Evolutionary conservation across 805 yeast species (phyloP).

Genomic region (Yarrowia porcina): DNA sequence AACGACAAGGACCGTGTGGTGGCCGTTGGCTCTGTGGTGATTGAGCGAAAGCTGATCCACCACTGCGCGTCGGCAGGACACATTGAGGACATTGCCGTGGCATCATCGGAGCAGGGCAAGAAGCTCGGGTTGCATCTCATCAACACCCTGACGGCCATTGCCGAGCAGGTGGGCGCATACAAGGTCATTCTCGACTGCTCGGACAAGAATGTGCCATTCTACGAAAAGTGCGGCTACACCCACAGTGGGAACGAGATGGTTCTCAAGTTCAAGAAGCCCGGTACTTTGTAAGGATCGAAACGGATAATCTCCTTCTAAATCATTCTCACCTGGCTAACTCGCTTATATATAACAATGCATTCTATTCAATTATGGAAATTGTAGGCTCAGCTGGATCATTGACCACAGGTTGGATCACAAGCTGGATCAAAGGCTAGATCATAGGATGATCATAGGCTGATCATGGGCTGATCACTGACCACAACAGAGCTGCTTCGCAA

Average conservation of each 20-base stretch:
- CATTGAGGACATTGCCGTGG: constrained; percentile 90
- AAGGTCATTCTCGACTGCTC: constrained; percentile 89
- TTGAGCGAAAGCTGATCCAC: constrained; percentile 81
- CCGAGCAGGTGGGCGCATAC: constrained; percentile 64
- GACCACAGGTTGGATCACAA: too few species aligned
- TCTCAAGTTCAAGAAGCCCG: constrained; percentile 11
- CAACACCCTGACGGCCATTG: constrained; percentile 56
- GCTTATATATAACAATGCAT: constrained; percentile 15
- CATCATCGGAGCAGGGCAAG: constrained; percentile 72
- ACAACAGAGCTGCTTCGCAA: too few species aligned
- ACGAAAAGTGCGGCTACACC: constrained; percentile 79
- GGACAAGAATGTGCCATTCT: constrained; percentile 75
- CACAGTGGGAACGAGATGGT: constrained; percentile 45
- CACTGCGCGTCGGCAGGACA: constrained; percentile 85
- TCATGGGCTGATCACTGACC: too few species aligned
- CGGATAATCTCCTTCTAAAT: too few species aligned
- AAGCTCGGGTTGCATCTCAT: constrained; percentile 71
- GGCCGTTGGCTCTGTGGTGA: constrained; percentile 76
- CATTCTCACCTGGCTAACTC: neutral
- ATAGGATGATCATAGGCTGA: too few species aligned
- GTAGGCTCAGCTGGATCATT: too few species aligned
- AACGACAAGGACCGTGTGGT: constrained; percentile 54
- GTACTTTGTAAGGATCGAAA: constrained; percentile 7
- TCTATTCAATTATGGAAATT: too few species aligned
- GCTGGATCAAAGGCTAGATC: too few species aligned